Conservation (phyloP, 257 asterid species). For the Nicotiana noctiflora region DNA sequence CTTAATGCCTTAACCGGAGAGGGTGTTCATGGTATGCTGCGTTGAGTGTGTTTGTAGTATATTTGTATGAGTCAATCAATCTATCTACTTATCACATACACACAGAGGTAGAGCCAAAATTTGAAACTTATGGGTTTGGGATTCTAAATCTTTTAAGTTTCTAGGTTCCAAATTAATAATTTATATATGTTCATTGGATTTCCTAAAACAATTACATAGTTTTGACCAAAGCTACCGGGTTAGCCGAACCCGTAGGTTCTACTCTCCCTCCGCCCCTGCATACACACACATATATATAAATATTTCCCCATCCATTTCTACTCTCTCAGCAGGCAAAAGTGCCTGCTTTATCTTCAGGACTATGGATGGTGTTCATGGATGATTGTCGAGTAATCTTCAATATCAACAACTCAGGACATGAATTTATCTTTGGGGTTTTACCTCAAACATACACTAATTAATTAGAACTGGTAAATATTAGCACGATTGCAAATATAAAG, state of each 20-base stretch:
- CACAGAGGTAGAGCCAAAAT: not conserved
- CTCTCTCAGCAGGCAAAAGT: not conserved
- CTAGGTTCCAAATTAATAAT: too few relatives aligned
- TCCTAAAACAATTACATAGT: too few relatives aligned
- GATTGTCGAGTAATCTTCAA: not conserved
- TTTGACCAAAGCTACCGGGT: too few relatives aligned
- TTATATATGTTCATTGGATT: too few relatives aligned
- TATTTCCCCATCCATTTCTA: not conserved
- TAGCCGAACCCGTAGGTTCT: too few relatives aligned
- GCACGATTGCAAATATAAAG: slow-evolving; percentile 4
- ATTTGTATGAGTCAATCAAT: not conserved
- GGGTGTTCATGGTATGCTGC: slow-evolving; percentile 84
- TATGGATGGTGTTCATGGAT: not conserved
- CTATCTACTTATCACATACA: not conserved
- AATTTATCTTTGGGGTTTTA: not conserved
- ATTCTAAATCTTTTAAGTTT: too few relatives aligned
- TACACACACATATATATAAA: not conserved
- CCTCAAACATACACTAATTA: not conserved
- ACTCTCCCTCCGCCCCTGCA: too few relatives aligned
- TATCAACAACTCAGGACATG: not conserved
- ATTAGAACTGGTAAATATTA: slow-evolving; percentile 5
- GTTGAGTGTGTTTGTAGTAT: slow-evolving; percentile 1
- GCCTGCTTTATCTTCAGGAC: not conserved
- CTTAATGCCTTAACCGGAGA: slow-evolving; percentile 89
- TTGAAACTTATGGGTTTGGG: too few relatives aligned